Conservation (phyloP, 768 basidiomycete genomes). For the Lanmaoa rubissima region DNA sequence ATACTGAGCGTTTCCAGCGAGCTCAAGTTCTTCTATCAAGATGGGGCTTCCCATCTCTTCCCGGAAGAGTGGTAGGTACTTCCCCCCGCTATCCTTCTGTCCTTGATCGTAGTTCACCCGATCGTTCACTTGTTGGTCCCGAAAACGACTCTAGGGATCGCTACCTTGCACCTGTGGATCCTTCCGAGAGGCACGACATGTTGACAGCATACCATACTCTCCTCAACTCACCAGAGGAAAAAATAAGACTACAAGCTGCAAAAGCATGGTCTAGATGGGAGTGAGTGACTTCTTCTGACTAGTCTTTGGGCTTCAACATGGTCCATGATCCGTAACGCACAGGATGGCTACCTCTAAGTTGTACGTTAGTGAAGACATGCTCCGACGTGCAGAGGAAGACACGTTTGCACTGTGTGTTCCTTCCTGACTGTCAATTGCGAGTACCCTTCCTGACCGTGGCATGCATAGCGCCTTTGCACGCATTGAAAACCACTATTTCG, state of each 20-base stretch:
- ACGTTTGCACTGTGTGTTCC: constrained; percentile 68
- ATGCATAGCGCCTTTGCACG: constrained; percentile 70
- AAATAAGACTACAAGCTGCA: constrained; percentile 63
- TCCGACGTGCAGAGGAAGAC: constrained; percentile 69
- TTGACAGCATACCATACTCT: constrained; percentile 81
- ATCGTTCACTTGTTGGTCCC: neutral
- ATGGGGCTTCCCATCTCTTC: constrained; percentile 78
- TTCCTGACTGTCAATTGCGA: constrained; percentile 2
- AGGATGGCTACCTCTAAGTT: constrained; percentile 86
- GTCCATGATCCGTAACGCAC: neutral
- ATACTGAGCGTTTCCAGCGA: constrained; percentile 44
- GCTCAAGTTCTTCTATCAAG: constrained; percentile 90
- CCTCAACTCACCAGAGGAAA: constrained; percentile 69
- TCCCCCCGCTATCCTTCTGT: neutral
- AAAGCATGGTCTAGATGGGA: constrained; percentile 92
- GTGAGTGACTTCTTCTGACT: constrained; percentile 44
- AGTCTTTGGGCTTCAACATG: neutral
- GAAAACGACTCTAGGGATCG: constrained; percentile 60
- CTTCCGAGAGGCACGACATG: constrained; percentile 75
- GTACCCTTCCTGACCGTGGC: constrained; percentile 4
- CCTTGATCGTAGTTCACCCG: neutral
- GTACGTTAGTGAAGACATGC: constrained; percentile 61
- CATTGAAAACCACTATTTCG: constrained; percentile 90
- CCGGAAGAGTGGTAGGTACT: constrained; percentile 77
- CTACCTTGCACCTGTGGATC: constrained; percentile 78